Evolutionary conservation across 768 basidiomycete genomes (phyloP).

Genomic region (Paxillus involutus): DNA sequence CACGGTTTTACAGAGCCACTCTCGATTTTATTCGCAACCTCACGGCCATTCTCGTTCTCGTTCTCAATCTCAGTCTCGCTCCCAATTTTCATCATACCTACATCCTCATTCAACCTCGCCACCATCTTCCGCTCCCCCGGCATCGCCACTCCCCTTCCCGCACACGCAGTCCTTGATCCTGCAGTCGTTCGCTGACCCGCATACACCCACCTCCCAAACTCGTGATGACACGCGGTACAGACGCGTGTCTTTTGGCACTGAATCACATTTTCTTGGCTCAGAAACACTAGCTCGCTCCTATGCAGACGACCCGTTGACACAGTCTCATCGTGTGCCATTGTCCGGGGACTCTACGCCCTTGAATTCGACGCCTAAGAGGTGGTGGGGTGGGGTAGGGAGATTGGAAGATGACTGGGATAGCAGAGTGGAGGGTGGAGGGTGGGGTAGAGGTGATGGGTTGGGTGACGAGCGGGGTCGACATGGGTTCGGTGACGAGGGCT

Average conservation of each 20-base stretch:
- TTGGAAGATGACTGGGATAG: conserved; percentile 22
- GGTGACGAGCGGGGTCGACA: too few relatives aligned
- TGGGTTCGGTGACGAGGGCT: too few relatives aligned
- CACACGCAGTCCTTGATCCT: neutral
- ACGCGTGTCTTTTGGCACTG: conserved; percentile 9
- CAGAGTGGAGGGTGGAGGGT: too few relatives aligned
- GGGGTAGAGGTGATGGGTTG: too few relatives aligned
- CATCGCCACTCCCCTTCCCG: neutral
- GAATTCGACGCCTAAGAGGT: conserved; percentile 17
- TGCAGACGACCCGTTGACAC: too few relatives aligned
- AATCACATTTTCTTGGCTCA: neutral
- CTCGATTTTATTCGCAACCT: conserved; percentile 6
- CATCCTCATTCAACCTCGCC: neutral
- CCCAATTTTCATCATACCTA: conserved; percentile 6
- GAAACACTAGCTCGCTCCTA: too few relatives aligned
- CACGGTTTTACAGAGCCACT: neutral
- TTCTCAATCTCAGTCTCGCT: conserved; percentile 6
- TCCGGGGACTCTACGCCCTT: conserved; percentile 10
- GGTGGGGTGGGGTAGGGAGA: conserved; percentile 17
- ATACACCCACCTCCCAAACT: neutral
- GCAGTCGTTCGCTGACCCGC: too few relatives aligned
- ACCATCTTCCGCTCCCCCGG: neutral
- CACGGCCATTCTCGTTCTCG: conserved; percentile 4
- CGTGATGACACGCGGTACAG: neutral
- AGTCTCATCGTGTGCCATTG: too few relatives aligned